Evolutionary conservation across 1,284 basidiomycete genomes (phyloP).

Genomic region (Naganishia sp.): DNA sequence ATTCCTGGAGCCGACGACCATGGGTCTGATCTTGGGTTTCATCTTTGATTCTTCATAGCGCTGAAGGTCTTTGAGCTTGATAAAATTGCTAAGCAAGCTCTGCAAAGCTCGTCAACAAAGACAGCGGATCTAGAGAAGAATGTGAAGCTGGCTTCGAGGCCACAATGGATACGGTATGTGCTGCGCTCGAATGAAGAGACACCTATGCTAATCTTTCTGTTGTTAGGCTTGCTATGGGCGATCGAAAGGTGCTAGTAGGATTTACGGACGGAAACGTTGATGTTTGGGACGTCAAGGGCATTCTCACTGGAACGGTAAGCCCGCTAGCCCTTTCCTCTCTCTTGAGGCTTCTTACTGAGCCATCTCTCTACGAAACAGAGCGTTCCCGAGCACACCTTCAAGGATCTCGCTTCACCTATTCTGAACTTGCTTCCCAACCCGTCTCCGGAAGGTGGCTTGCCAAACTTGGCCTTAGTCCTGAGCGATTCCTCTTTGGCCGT

Average conservation of each 20-base stretch:
- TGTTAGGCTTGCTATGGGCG: slow-evolving; percentile 45
- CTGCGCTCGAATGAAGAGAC: not conserved
- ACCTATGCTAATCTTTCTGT: slow-evolving; percentile 4
- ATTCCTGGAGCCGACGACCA: not conserved
- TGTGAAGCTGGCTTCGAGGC: slow-evolving; percentile 43
- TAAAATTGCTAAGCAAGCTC: slow-evolving; percentile 15
- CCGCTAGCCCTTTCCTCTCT: too few relatives aligned
- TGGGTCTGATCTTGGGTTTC: not conserved
- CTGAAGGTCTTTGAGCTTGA: slow-evolving; percentile 6
- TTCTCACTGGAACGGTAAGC: slow-evolving; percentile 46
- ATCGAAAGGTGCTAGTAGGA: slow-evolving; percentile 46
- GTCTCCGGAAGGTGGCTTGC: slow-evolving; percentile 42
- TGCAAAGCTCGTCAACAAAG: slow-evolving; percentile 23
- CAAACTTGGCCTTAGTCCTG: slow-evolving; percentile 51
- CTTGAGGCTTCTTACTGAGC: not conserved
- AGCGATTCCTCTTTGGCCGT: slow-evolving; percentile 47
- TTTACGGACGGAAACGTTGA: slow-evolving; percentile 41
- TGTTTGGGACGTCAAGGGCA: slow-evolving; percentile 40
- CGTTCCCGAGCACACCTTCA: slow-evolving; percentile 14
- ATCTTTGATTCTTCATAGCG: not conserved
- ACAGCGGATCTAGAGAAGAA: slow-evolving; percentile 36
- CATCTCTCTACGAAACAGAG: not conserved
- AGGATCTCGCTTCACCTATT: slow-evolving; percentile 42
- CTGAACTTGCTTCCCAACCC: slow-evolving; percentile 56
- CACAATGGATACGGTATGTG: slow-evolving; percentile 49